Conservation (phyloP, 2,329 filamentous ascomycete genomes). For the Samsoniella hepiali region DNA sequence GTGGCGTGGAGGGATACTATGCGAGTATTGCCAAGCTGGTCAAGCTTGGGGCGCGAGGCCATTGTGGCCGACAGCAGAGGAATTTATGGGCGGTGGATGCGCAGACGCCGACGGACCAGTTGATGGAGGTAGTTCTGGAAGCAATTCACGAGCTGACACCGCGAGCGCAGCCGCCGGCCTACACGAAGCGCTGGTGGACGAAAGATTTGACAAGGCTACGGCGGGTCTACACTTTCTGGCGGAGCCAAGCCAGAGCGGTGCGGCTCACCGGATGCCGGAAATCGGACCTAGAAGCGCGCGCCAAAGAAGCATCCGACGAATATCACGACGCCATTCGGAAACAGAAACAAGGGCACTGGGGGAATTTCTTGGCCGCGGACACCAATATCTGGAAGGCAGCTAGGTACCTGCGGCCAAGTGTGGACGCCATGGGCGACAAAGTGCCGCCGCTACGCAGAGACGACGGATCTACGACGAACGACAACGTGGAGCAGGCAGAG, state of each 20-base stretch:
- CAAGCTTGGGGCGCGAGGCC: no score
- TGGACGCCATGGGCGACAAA: slow-evolving; percentile 23
- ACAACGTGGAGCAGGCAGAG: slow-evolving; percentile 21
- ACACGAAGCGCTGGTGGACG: slow-evolving; percentile 31
- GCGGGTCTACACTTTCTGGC: slow-evolving; percentile 28
- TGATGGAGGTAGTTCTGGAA: slow-evolving; percentile 20
- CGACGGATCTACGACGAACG: slow-evolving; percentile 23
- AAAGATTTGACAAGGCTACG: slow-evolving; percentile 29
- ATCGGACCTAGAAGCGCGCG: slow-evolving; percentile 23
- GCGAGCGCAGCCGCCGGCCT: slow-evolving; percentile 26
- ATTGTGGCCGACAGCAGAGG: no score
- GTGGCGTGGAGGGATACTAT: no score
- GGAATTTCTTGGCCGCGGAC: slow-evolving; percentile 27
- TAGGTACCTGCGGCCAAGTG: slow-evolving; percentile 26
- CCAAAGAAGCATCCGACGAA: slow-evolving; percentile 24
- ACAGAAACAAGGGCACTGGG: slow-evolving; percentile 25
- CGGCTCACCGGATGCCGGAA: no score
- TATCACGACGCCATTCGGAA: slow-evolving; percentile 25
- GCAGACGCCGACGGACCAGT: slow-evolving; percentile 15
- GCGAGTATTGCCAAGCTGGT: no score
- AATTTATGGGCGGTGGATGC: no score
- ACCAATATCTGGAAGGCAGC: slow-evolving; percentile 30
- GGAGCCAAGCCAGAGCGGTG: slow-evolving; percentile 26
- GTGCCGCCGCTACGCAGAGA: slow-evolving; percentile 24
- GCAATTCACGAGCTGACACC: slow-evolving; percentile 22